A percentile compares a stretch with the other conserved stretches of the same genome.
Evolutionary conservation across 2,329 filamentous ascomycete species (phyloP).

Genomic region (Botrytis byssoidea): DNA sequence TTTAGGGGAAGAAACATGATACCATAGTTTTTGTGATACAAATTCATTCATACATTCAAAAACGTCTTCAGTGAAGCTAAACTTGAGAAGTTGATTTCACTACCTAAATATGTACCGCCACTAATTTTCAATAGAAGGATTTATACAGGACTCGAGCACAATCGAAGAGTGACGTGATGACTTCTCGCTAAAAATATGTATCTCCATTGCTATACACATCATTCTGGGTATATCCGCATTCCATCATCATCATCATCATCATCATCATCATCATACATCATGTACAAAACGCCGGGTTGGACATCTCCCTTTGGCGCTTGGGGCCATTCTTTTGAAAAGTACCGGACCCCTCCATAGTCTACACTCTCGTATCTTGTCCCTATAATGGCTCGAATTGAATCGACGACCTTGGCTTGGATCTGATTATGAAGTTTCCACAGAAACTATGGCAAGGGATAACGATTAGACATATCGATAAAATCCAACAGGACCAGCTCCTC

Average conservation of each 20-base stretch:
- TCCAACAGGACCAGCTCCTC: too few species aligned
- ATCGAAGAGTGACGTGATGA: neutral
- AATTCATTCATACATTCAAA: neutral
- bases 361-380: neutral
- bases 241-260: neutral
- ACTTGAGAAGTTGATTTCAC: too few species aligned
- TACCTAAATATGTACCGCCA: too few species aligned
- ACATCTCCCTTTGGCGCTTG: neutral
- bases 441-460: too few species aligned
- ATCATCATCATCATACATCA: neutral
- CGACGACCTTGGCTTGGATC: neutral
- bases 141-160: neutral
- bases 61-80: neutral
- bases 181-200: neutral
- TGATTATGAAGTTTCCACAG: neutral
- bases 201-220: neutral
- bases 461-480: too few species aligned
- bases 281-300: neutral
- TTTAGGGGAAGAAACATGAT: slow-evolving; percentile 15
- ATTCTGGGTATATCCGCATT: neutral
- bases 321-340: neutral
- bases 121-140: neutral
- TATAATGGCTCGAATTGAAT: neutral
- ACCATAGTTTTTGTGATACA: neutral
- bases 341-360: too few species aligned